A percentile compares a stretch with the other conserved stretches of the same genome.
These are phyloP conservation scores for Yamadazyma sp. DNA, from an alignment of 1,139 yeast genomes.

Conservation along the genomic window DNA sequence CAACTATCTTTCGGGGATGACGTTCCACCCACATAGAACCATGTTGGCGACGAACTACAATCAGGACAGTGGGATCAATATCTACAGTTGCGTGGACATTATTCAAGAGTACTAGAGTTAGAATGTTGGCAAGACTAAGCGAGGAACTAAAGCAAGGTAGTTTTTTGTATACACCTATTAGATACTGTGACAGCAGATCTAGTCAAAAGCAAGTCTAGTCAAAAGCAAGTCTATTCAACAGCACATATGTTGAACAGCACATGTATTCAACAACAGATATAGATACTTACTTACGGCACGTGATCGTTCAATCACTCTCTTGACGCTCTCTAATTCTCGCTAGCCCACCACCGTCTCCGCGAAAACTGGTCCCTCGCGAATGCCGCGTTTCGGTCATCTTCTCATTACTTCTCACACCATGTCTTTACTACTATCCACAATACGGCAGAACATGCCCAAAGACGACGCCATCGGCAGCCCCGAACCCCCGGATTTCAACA, in stretches of 20 bases:
- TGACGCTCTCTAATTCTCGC: background rate
- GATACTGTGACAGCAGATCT: too few species aligned
- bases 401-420: background rate
- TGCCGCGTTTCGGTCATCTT: slow-evolving; percentile 3
- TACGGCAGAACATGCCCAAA: background rate
- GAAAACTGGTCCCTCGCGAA: too few species aligned
- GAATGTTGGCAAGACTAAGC: too few species aligned
- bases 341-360: too few species aligned
- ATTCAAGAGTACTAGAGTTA: slow-evolving; percentile 33
- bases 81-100: slow-evolving; percentile 51
- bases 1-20: slow-evolving; percentile 60
- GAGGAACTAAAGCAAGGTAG: too few species aligned
- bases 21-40: slow-evolving; percentile 95
- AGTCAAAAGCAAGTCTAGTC: background rate
- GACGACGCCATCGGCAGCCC: background rate
- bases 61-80: slow-evolving; percentile 72
- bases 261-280: too few species aligned
- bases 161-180: too few species aligned
- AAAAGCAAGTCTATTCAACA: background rate
- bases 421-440: slow-evolving; percentile 1
- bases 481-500: background rate
- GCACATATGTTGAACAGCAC: background rate
- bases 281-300: background rate
- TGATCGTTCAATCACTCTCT: background rate
- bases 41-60: slow-evolving; percentile 83